phyloP scores from a whole-genome alignment of 1,284 basidiomycete species.

The Ceratorhiza oryzae-sativae region DNA sequence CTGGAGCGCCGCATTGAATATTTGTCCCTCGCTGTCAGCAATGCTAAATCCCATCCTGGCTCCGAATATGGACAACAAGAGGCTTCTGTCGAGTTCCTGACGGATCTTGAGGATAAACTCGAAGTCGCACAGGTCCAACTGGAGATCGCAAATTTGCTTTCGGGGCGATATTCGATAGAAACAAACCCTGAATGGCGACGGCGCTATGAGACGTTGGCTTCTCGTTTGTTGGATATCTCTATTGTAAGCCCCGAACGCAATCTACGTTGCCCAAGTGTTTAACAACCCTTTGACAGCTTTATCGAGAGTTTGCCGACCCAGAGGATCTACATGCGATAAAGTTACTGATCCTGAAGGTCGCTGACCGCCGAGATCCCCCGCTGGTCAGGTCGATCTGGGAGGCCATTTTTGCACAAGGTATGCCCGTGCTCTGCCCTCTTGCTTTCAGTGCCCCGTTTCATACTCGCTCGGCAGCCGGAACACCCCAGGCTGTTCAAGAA shows the following conservation, averaged over 20 bases:
- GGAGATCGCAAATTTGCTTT: constrained; percentile 76
- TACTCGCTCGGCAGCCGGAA: constrained; percentile 60
- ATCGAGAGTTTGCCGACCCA: constrained; percentile 86
- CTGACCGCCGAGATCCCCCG: constrained; percentile 87
- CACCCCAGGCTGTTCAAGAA: constrained; percentile 67
- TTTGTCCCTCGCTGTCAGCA: constrained; percentile 91
- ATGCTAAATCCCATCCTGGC: constrained; percentile 92
- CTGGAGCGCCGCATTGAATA: constrained; percentile 83
- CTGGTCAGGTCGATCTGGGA: constrained; percentile 89
- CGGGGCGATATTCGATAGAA: constrained; percentile 56
- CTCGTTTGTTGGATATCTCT: constrained; percentile 66
- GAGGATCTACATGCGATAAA: constrained; percentile 86
- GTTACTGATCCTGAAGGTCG: constrained; percentile 90
- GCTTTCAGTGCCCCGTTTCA: constrained; percentile 37
- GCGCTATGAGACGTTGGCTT: constrained; percentile 57
- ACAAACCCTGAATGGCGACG: constrained; percentile 43
- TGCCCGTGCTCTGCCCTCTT: constrained; percentile 45
- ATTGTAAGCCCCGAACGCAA: constrained; percentile 58
- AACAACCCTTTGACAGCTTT: constrained; percentile 64
- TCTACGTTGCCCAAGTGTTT: constrained; percentile 36
- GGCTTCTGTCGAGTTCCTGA: constrained; percentile 88
- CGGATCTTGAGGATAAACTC: constrained; percentile 92
- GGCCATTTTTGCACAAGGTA: constrained; percentile 81
- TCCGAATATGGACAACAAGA: constrained; percentile 78
- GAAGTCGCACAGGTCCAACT: constrained; percentile 97